phyloP scores from a whole-genome alignment of 305 asterid species.

The Lippia alba region DNA sequence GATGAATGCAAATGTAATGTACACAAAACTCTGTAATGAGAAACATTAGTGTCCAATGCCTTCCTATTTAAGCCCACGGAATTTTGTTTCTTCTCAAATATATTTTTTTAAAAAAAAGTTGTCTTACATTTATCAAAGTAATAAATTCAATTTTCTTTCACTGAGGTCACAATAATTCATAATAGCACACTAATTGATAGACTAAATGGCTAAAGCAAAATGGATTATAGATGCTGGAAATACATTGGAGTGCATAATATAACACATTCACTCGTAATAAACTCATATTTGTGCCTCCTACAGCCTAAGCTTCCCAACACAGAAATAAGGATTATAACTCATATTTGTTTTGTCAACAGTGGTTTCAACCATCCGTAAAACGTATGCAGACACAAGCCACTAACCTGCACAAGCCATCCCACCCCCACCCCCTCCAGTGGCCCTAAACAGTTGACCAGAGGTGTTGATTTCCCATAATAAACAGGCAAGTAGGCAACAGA shows the following conservation, averaged over 20 bases:
- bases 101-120: too few species aligned
- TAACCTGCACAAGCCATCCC: background rate
- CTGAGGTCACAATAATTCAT: too few species aligned
- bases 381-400: slow-evolving; percentile 11
- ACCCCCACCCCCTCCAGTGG: background rate
- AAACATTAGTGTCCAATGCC: background rate
- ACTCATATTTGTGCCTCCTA: background rate
- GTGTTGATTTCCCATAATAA: background rate
- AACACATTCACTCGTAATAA: too few species aligned
- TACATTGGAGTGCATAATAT: too few species aligned
- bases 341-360: background rate
- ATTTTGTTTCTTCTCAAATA: too few species aligned
- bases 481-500: background rate
- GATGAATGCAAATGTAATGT: background rate
- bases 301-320: background rate
- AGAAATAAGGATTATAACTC: background rate
- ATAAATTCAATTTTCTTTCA: too few species aligned
- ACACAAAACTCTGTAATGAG: background rate
- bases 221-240: too few species aligned
- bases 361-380: background rate
- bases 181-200: too few species aligned
- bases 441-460: slow-evolving; percentile 2
- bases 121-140: too few species aligned
- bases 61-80: too few species aligned
- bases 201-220: too few species aligned